Conservation (phyloP, 1,284 basidiomycete genomes). For the Ustilago loliicola region DNA sequence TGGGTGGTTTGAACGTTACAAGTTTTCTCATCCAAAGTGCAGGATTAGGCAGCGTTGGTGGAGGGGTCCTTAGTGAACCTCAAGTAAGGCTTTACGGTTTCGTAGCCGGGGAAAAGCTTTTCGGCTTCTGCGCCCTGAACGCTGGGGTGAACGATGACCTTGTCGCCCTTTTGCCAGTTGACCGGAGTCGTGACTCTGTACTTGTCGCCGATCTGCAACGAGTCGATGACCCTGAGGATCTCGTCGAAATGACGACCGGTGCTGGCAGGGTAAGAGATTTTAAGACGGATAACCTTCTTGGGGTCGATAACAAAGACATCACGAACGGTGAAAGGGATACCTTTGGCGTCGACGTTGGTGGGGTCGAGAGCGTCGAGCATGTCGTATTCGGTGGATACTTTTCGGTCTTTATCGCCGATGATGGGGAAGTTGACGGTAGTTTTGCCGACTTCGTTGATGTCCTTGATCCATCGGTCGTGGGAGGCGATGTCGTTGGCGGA, state of each 20-base stretch:
- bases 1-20: background rate
- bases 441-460: conserved; percentile 81
- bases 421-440: conserved; percentile 91
- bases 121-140: conserved; percentile 90
- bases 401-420: conserved; percentile 91
- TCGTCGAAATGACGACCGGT: conserved; percentile 78
- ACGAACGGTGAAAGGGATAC: conserved; percentile 76
- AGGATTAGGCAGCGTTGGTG: conserved; percentile 20
- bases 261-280: conserved; percentile 79
- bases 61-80: conserved; percentile 72
- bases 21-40: background rate
- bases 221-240: conserved; percentile 85
- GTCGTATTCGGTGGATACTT: conserved; percentile 77
- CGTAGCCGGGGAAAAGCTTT: conserved; percentile 80
- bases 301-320: conserved; percentile 70
- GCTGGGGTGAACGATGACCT: conserved; percentile 93
- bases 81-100: conserved; percentile 74
- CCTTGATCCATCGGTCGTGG: conserved; percentile 90
- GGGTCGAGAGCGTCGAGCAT: conserved; percentile 97
- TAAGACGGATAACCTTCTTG: conserved; percentile 76
- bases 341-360: conserved; percentile 93
- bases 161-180: conserved; percentile 93
- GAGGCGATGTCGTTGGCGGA: conserved; percentile 87
- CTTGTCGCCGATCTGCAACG: conserved; percentile 89
- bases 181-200: conserved; percentile 77